These are phyloP conservation scores for Fusarium tupiense DNA, from an alignment of 2,329 filamentous ascomycete species.

Conservation along the genomic window DNA sequence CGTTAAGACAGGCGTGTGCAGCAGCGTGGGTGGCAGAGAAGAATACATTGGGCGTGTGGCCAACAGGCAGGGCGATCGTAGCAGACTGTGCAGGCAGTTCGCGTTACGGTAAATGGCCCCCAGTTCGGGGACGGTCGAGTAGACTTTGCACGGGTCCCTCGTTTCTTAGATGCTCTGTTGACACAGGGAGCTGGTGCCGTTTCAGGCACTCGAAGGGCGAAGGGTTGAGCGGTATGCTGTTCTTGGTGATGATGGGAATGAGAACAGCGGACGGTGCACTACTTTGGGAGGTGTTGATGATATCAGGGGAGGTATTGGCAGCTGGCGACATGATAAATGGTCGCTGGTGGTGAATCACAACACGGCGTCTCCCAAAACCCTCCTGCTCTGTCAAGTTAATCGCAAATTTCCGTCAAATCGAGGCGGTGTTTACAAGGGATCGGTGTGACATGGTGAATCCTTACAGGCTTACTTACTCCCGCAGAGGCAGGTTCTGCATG, in stretches of 20 bases:
- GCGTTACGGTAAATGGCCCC: constrained; percentile 39
- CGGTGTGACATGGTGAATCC: not conserved
- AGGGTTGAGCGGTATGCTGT: not conserved
- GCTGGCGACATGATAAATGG: not conserved
- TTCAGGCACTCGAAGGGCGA: not conserved
- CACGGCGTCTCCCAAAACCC: not conserved
- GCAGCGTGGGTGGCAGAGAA: not conserved
- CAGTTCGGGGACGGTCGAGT: constrained; percentile 27
- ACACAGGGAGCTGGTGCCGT: constrained; percentile 13
- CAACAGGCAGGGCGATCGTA: constrained; percentile 86
- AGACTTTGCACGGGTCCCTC: constrained; percentile 33
- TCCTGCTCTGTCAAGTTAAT: not conserved
- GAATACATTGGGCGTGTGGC: constrained; percentile 76
- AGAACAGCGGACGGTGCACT: rapidly evolving
- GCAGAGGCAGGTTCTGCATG: not conserved
- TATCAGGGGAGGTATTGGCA: not conserved
- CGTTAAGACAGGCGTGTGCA: not conserved
- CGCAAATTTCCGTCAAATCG: not conserved
- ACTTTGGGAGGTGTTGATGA: not conserved
- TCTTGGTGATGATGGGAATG: not conserved
- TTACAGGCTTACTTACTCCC: too few species aligned
- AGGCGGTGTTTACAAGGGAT: not conserved
- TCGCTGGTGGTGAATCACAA: not conserved
- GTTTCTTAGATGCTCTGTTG: constrained; percentile 44
- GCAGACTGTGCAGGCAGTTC: constrained; percentile 53